Evolutionary conservation across 73 alveolate genomes (phyloP), one percentile per base, ranked within the genome.

Genomic region (Symbiodinium natans): DNA sequence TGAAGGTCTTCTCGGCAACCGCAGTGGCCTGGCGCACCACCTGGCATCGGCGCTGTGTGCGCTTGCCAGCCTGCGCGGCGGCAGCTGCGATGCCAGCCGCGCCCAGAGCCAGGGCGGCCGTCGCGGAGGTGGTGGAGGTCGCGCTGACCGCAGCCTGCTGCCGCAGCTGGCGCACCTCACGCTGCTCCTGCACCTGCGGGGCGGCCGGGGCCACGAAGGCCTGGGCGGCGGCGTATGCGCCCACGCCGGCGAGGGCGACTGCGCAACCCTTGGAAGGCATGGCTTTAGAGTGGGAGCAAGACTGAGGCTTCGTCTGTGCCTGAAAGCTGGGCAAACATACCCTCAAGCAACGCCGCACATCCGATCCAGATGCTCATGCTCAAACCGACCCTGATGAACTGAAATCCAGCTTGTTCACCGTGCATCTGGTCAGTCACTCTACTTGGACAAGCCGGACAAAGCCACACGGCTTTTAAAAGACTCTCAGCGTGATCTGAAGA

Each of bases 21-120:
- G 92, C 59, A 23, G 92, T 83, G 92, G 92, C 92, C 39, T 39
- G 59, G 71, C 92, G 92, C 15, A 83, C 92, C 73, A 83, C 92
- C 41, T 83, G 59, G 92, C 43, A 80, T 27, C 71, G 92, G 23
- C 73, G 92, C 36, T 17, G 36, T 4, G 73, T 31, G 36, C 92
- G 92, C 92, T 83, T 83, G 92, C 71, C 41, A 29, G 31, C 40
- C 92, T 27, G 38, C 39, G 92, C 71, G 27, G 54, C 54, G 25
- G 73, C 92, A 39, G 39, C 92, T 23, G 92, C 92, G 36, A 31
- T 40, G 13, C 73, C 92, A 29, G 92, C 92, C 59, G 25, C 92
- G 71, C 92, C 92, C 38, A 83, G 71, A 3, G 73, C 71, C 73
- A 39, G 39, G 40, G 71, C 71, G 11, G 92, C 71, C 13, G 39